Evolutionary conservation across 805 yeast species (phyloP), one percentile per base, ranked within the genome.

Genomic region (Lachancea cidri): DNA sequence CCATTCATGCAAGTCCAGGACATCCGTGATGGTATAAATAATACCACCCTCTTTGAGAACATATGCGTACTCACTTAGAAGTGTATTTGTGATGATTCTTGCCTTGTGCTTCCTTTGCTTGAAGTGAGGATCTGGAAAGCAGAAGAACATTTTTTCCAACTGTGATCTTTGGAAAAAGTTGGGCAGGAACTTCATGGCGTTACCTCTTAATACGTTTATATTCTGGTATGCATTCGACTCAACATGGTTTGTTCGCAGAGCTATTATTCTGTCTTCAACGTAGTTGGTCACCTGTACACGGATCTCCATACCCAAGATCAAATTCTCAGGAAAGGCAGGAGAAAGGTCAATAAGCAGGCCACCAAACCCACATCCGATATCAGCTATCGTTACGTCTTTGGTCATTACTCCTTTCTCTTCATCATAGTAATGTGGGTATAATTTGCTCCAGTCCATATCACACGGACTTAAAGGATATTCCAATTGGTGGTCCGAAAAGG

Each of bases 81-180:
- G 68, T 2, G 98, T 91, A 50, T 80, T 82, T 41, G 98, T 89
- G 50, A 93, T 77, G 57, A 93, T 93, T 69, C 98, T 76, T 5
- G 97, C 97, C 72, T 93, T 93, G 67, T 93, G 98, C 61, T 93
- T 93, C 58, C 98, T 75, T 65, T 87, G 95, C 62, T 93, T 93
- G 72, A 93, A 93, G 64, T 93, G 98, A 5, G 98, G 98, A 65
- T 93, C 98, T n/a, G 98, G 98, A 75, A 93, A 93, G 64, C 98
- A 93, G 70, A 93, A 93, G 68, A 93, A 93, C 76, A 93, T 86
- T 70, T 91, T 93, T 25, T 82, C 77, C 38, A 89, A 68, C 60
- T 88, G 97, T 5, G 80, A 79, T 62, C 83, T 83, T 43, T 73
- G 70, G 67, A 93, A 93, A 63, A 93, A 93, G 62, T 93, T 93